Evolutionary conservation across 1,284 basidiomycete species (phyloP).

Genomic region (Lignosus rhinocerotis): DNA sequence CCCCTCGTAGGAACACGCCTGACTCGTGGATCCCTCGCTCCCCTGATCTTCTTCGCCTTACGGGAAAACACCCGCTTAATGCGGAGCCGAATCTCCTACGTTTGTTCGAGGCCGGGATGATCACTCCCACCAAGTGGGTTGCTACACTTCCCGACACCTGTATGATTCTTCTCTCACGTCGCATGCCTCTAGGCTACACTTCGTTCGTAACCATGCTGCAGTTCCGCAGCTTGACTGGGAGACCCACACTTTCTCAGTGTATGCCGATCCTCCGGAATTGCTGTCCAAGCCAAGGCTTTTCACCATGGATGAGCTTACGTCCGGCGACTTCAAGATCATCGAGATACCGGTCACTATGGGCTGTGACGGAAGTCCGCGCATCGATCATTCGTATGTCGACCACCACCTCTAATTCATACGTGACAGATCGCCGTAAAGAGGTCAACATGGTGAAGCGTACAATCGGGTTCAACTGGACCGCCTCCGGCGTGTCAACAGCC

Average conservation of each 20-base stretch:
- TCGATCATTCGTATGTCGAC: not conserved
- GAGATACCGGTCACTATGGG: conserved; percentile 28
- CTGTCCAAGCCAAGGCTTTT: conserved; percentile 20
- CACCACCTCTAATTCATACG: not conserved
- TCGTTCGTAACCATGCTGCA: conserved; percentile 27
- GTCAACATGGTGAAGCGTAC: conserved; percentile 28
- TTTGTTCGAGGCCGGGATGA: conserved; percentile 25
- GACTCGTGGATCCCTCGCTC: conserved; percentile 32
- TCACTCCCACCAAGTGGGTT: conserved; percentile 26
- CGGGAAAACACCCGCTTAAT: conserved; percentile 27
- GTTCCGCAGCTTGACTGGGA: conserved; percentile 28
- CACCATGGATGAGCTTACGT: conserved; percentile 26
- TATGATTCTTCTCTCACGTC: not conserved
- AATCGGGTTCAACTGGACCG: conserved; percentile 23
- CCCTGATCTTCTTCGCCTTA: conserved; percentile 21
- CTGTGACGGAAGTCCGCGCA: conserved; percentile 26
- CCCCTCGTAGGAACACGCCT: conserved; percentile 15
- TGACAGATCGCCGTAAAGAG: conserved; percentile 25
- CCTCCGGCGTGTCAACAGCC: conserved; percentile 19
- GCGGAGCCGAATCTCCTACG: conserved; percentile 22
- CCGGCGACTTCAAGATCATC: conserved; percentile 15
- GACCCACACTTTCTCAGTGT: conserved; percentile 21
- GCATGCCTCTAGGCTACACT: conserved; percentile 21
- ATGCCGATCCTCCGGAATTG: conserved; percentile 15
- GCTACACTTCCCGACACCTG: not conserved